Percentiles rank a stretch among this genome's conserved stretches.
Evolutionary conservation across 129 eudicot genomes (phyloP).

Genomic region (Ambrosia trifida): DNA sequence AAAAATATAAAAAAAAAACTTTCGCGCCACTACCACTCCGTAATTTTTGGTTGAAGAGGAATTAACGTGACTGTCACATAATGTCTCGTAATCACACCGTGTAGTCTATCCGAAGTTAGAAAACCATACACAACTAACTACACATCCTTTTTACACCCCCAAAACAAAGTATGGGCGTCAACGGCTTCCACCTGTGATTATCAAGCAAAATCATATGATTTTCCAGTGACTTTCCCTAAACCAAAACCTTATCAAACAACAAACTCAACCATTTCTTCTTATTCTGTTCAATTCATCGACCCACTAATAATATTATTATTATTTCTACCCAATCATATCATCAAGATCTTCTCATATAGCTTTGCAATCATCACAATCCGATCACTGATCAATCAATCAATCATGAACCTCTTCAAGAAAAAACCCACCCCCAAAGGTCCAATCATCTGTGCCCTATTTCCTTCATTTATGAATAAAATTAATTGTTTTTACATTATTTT

Average conservation of each 20-base stretch:
- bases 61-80: too few species aligned
- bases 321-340: not conserved
- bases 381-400: slow-evolving; percentile 36
- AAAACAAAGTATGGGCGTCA: slow-evolving; percentile 11
- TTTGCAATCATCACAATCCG: slow-evolving; percentile 18
- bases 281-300: not conserved
- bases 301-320: slow-evolving; percentile 15
- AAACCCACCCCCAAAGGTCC: slow-evolving; percentile 92
- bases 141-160: too few species aligned
- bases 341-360: not conserved
- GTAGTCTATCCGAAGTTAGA: too few species aligned
- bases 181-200: not conserved
- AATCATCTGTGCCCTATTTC: slow-evolving; percentile 34
- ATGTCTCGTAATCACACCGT: too few species aligned
- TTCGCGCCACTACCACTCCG: too few species aligned
- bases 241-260: slow-evolving; percentile 18
- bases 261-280: too few species aligned
- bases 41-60: too few species aligned
- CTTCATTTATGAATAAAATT: slow-evolving; percentile 2
- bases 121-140: too few species aligned
- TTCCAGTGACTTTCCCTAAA: slow-evolving; percentile 6
- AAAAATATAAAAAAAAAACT: too few species aligned
- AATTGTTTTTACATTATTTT: not conserved
- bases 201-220: slow-evolving; percentile 20
- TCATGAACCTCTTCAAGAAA: slow-evolving; percentile 80